phyloP scores from a whole-genome alignment of 495 filamentous ascomycete genomes.

The Aspergillus mulundensis region DNA sequence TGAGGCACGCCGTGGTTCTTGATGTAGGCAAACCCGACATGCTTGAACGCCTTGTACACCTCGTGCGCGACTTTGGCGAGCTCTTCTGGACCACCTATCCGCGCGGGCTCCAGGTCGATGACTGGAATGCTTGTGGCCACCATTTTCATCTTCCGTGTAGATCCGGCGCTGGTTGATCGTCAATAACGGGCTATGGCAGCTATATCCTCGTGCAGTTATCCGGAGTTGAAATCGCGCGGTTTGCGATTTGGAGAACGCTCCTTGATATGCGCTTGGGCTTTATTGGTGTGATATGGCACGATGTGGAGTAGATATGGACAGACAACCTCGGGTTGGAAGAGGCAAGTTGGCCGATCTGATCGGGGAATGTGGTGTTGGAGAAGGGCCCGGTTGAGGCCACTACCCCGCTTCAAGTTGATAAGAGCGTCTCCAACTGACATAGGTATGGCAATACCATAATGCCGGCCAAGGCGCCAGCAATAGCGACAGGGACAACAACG shows the following conservation, averaged over 20 bases:
- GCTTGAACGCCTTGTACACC: conserved; percentile 5
- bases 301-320: not conserved
- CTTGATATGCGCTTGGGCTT: not conserved
- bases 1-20: conserved; percentile 10
- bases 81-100: not conserved
- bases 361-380: not conserved
- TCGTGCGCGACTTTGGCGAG: not conserved
- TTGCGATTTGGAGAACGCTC: not conserved
- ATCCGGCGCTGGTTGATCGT: too few species aligned
- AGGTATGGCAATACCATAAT: too few species aligned
- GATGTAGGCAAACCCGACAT: conserved; percentile 4
- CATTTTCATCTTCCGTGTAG: too few species aligned
- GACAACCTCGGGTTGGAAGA: too few species aligned
- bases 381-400: not conserved
- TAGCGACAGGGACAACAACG: too few species aligned
- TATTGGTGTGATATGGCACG: not conserved
- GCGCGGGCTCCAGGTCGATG: conserved; percentile 3
- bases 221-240: not conserved
- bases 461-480: too few species aligned
- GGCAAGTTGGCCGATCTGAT: conserved; percentile 1
- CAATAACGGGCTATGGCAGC: too few species aligned
- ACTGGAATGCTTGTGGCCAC: conserved; percentile 6
- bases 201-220: not conserved
- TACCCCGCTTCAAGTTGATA: not conserved
- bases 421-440: too few species aligned